phyloP scores from a whole-genome alignment of 495 filamentous ascomycete species.

The Pyrenula aspistea region DNA sequence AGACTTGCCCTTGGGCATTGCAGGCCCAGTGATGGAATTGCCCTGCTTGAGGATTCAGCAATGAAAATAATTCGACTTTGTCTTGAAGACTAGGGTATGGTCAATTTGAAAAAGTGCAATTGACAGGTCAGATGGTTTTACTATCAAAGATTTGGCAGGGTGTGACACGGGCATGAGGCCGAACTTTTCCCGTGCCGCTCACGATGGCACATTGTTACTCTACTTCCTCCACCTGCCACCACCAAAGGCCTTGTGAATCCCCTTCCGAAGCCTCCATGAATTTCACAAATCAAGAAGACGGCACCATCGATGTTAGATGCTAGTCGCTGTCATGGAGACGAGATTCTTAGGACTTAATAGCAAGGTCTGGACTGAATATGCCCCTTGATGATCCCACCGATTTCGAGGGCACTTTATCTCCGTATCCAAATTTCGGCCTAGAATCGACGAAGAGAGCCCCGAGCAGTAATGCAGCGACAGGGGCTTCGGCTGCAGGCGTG shows the following conservation, averaged over 20 bases:
- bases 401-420: neutral
- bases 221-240: too few relatives aligned
- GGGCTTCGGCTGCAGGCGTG: constrained; percentile 62
- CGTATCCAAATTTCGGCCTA: constrained; percentile 1
- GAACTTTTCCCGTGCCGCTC: too few relatives aligned
- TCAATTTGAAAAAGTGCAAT: too few relatives aligned
- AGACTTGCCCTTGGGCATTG: neutral
- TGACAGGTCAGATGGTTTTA: too few relatives aligned
- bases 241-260: neutral
- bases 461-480: constrained; percentile 62
- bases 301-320: neutral
- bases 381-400: neutral
- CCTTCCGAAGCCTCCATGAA: neutral
- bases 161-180: too few relatives aligned
- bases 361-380: neutral
- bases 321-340: neutral
- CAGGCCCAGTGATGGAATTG: too few relatives aligned
- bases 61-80: neutral
- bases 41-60: too few relatives aligned
- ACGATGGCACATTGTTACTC: too few relatives aligned
- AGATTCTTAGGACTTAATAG: neutral
- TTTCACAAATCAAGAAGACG: too few relatives aligned
- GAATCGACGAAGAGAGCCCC: constrained; percentile 21
- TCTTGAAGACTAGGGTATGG: too few relatives aligned
- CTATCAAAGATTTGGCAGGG: too few relatives aligned